Evolutionary conservation across 2,329 filamentous ascomycete species (phyloP).

Genomic region (Fusarium phyllophilum): DNA sequence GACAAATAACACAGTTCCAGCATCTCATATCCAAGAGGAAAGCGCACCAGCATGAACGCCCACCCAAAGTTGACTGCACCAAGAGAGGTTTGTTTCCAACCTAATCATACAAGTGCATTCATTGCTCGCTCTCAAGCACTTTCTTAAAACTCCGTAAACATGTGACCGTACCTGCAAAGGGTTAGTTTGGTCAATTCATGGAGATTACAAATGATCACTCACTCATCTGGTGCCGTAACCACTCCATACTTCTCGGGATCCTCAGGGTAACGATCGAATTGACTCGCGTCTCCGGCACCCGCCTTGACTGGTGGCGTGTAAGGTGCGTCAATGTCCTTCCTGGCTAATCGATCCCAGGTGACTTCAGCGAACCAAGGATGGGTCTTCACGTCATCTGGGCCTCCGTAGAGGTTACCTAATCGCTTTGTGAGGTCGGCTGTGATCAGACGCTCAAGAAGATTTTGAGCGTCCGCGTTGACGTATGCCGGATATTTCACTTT

Average conservation of each 20-base stretch:
- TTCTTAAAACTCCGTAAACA: conserved; percentile 78
- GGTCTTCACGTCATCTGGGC: conserved; percentile 90
- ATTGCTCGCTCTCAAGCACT: conserved; percentile 23
- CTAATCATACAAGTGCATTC: conserved; percentile 33
- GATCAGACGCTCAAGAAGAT: conserved; percentile 91
- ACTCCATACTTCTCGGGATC: conserved; percentile 93
- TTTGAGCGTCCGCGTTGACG: conserved; percentile 92
- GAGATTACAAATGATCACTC: conserved; percentile 53
- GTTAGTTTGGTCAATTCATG: conserved; percentile 22
- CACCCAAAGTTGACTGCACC: conserved; percentile 11
- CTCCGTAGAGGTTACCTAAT: conserved; percentile 91
- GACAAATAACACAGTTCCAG: not conserved
- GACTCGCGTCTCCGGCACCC: conserved; percentile 92
- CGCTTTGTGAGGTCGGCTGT: conserved; percentile 95
- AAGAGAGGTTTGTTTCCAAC: conserved; percentile 18
- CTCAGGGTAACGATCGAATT: conserved; percentile 98
- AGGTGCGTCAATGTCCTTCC: conserved; percentile 97
- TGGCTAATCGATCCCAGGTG: conserved; percentile 92
- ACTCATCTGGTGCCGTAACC: conserved; percentile 81
- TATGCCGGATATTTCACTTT: conserved; percentile 97
- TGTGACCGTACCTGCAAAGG: conserved; percentile 70
- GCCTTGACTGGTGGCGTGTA: conserved; percentile 97
- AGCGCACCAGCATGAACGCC: conserved; percentile 12
- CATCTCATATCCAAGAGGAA: conserved; percentile 3
- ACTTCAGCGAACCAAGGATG: conserved; percentile 98